Base-by-base conservation (phyloP, 306 rosid species). In the Vigna hirtella region DNA sequence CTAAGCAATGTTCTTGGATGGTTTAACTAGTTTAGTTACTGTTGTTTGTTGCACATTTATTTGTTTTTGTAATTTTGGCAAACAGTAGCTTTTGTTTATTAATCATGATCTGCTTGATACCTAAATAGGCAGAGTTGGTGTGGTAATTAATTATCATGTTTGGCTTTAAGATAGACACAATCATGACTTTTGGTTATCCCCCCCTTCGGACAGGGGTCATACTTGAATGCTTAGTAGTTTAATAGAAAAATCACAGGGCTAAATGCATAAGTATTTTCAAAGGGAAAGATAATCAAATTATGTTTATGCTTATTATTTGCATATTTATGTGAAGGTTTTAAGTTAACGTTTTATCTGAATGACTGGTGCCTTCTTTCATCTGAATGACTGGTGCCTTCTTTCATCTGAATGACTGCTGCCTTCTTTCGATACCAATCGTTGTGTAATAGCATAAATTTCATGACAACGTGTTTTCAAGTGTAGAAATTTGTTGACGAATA, bases 91-190 rank as follows among this genome's bases (percentile, higher is more conserved):
- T 2, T 38, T 26, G 6, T 58, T 66, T 24, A 15, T 66, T 47
- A 34, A 57, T 66, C 38, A 59, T 78, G 52, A 72, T 57, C 40
- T 49, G 76, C 70, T 67, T 28, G 62, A 62, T 12, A 67, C 38
- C 49, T 42, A 18, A 66, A 56, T 72, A 57, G 4, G 15, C 32
- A 66, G 28, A 57, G 52, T 38, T 59, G 70, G 26, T 51, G 73
- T 7, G 11, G 62, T 36, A 53, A 56, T 56, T 48, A 53, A 36
- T 65, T 72, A 18, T 58, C 66, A 55, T 72, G 13, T 68, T 57
- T 78, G 69, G 38, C 59, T 67, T 71, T 78, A 42, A 18, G 53
- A 15, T 36, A 28, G 34, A 17, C 36, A 36, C 16, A 36, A 30
- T 68, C n/a, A 22, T 22, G 47, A 36, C 15, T 64, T 63, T 20